Conservation (phyloP, 257 asterid genomes). For the Salvia splendens region DNA sequence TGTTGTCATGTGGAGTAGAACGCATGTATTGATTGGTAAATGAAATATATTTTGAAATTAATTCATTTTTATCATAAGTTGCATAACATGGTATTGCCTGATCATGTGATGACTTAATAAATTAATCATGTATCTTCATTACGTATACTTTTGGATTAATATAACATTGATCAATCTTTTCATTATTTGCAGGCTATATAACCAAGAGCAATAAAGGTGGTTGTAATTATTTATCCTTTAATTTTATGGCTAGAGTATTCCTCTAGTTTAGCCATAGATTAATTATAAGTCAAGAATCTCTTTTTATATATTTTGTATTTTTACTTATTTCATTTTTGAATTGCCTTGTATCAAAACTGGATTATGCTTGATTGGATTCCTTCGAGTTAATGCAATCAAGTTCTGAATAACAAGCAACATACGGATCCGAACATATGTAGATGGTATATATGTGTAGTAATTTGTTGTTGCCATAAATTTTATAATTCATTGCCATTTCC, state of each 20-base stretch:
- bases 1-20: not conserved
- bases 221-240: slow-evolving; percentile 23
- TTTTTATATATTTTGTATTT: not conserved
- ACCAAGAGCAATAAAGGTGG: slow-evolving; percentile 13
- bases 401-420: too few species aligned
- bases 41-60: not conserved
- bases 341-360: too few species aligned
- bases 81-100: not conserved
- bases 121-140: too few species aligned
- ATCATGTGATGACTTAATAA: not conserved
- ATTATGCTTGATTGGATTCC: not conserved
- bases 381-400: not conserved
- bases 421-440: too few species aligned
- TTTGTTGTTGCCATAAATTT: too few species aligned
- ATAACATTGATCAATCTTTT: too few species aligned
- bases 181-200: too few species aligned
- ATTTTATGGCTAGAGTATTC: slow-evolving; percentile 13
- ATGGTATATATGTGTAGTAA: too few species aligned
- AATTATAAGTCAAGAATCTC: not conserved
- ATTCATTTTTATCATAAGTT: not conserved
- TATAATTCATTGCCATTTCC: too few species aligned
- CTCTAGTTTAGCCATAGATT: slow-evolving; percentile 17
- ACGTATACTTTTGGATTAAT: too few species aligned
- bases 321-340: too few species aligned
- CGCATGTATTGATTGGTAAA: not conserved